phyloP scores from a whole-genome alignment of 306 rosid genomes.

The Abrus precatorius region DNA sequence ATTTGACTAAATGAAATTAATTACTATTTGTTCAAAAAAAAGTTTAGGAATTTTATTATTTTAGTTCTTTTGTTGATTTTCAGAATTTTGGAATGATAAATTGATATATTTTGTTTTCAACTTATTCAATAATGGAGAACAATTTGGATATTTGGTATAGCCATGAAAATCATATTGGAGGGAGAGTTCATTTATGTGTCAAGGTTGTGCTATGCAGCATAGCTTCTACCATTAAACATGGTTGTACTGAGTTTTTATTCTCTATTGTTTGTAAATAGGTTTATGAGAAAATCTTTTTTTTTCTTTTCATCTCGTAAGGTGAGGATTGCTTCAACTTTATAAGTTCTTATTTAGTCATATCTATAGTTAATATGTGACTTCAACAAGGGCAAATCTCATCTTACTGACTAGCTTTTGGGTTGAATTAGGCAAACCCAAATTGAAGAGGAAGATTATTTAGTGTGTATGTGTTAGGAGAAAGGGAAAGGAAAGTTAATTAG shows the following conservation, averaged over 20 bases:
- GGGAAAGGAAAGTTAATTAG: too few relatives aligned
- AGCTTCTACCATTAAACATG: neutral
- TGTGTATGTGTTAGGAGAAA: too few relatives aligned
- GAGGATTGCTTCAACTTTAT: too few relatives aligned
- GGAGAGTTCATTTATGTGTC: neutral
- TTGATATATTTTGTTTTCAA: slow-evolving; percentile 12
- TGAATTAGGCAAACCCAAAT: too few relatives aligned
- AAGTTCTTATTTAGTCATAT: too few relatives aligned
- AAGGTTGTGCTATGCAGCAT: slow-evolving; percentile 27
- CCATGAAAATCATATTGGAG: neutral
- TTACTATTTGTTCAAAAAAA: neutral
- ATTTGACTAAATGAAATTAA: slow-evolving; percentile 28
- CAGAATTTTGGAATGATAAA: slow-evolving; percentile 27
- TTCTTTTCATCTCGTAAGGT: neutral
- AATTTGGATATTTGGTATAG: slow-evolving; percentile 7
- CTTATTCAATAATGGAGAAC: neutral
- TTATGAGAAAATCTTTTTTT: neutral
- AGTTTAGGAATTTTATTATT: neutral
- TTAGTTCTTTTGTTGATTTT: slow-evolving; percentile 21
- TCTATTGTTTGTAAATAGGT: slow-evolving; percentile 4
- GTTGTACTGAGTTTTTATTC: neutral
- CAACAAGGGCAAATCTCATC: too few relatives aligned
- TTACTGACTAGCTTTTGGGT: too few relatives aligned
- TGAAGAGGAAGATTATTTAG: too few relatives aligned
- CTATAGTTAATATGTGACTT: too few relatives aligned